Conservation (phyloP, 1,139 yeast species). For the Debaryomycetaceae sp. region DNA sequence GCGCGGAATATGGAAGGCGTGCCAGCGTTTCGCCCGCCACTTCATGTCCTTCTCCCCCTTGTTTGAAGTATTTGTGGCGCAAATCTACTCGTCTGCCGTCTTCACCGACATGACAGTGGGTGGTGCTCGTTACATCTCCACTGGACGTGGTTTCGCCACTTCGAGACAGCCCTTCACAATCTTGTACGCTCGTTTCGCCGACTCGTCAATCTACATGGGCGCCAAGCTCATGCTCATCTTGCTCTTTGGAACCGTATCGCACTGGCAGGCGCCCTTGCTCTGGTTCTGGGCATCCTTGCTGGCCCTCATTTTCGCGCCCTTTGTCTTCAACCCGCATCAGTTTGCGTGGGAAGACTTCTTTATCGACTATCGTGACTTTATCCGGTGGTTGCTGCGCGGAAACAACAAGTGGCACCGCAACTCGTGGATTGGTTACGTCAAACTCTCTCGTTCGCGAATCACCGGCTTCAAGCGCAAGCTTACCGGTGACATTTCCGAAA, state of each 20-base stretch:
- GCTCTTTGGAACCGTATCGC: slow-evolving; percentile 82
- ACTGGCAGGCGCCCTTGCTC: slow-evolving; percentile 94
- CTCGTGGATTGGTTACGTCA: slow-evolving; percentile 97
- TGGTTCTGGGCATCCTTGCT: slow-evolving; percentile 98
- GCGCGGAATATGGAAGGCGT: slow-evolving; percentile 95
- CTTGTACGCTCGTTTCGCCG: slow-evolving; percentile 92
- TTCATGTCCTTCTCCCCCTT: slow-evolving; percentile 84
- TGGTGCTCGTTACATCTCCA: slow-evolving; percentile 98
- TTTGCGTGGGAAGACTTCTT: slow-evolving; percentile 98
- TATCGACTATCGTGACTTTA: slow-evolving; percentile 95
- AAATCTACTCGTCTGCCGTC: slow-evolving; percentile 87
- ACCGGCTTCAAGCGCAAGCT: slow-evolving; percentile 96
- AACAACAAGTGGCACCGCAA: slow-evolving; percentile 98
- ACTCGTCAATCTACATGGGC: slow-evolving; percentile 94
- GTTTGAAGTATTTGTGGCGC: slow-evolving; percentile 98
- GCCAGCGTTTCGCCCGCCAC: slow-evolving; percentile 85
- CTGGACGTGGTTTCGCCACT: slow-evolving; percentile 99
- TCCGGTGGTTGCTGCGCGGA: slow-evolving; percentile 98
- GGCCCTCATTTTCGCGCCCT: slow-evolving; percentile 88
- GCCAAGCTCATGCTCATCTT: slow-evolving; percentile 84
- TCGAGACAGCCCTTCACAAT: slow-evolving; percentile 97
- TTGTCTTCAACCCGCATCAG: slow-evolving; percentile 96
- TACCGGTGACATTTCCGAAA: slow-evolving; percentile 82
- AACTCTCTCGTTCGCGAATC: slow-evolving; percentile 90
- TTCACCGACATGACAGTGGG: slow-evolving; percentile 92